A percentile compares a stretch with the other conserved stretches of the same genome.
Conservation (phyloP, 2,329 filamentous ascomycete genomes). For the Nothophoma quercina region DNA sequence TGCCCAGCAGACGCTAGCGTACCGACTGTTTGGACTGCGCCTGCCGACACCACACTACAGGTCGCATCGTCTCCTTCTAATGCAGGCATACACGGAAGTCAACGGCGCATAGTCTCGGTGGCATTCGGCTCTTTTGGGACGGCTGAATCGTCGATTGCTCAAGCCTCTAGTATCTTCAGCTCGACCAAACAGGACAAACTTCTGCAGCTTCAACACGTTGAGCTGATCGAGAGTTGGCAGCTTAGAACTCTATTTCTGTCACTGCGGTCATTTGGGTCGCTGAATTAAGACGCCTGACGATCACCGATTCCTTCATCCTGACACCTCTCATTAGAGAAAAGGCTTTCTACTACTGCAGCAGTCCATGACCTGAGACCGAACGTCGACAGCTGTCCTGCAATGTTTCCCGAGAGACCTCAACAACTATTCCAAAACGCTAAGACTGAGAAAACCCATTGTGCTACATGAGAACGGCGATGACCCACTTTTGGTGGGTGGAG, state of each 20-base stretch:
- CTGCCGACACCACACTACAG: background rate
- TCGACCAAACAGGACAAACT: too few species aligned
- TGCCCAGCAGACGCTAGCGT: background rate
- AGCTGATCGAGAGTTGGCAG: background rate
- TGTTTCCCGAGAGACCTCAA: too few species aligned
- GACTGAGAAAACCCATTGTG: too few species aligned
- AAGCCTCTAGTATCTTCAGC: too few species aligned
- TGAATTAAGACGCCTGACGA: background rate
- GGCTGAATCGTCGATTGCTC: too few species aligned
- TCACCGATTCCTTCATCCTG: background rate
- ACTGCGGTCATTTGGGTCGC: background rate
- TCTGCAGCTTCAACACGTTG: too few species aligned
- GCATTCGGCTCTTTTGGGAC: background rate
- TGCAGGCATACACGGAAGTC: background rate
- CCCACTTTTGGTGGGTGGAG: background rate
- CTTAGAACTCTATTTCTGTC: too few species aligned
- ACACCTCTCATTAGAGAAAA: background rate
- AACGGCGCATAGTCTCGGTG: background rate
- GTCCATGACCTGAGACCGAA: too few species aligned
- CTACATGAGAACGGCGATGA: background rate
- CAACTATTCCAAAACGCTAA: too few species aligned
- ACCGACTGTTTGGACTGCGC: background rate
- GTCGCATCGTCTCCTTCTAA: conserved; percentile 1
- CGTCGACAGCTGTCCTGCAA: too few species aligned
- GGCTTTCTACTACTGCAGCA: background rate